Base-by-base conservation (phyloP, 176 grass and related monocot species). In the Paspalum vaginatum region DNA sequence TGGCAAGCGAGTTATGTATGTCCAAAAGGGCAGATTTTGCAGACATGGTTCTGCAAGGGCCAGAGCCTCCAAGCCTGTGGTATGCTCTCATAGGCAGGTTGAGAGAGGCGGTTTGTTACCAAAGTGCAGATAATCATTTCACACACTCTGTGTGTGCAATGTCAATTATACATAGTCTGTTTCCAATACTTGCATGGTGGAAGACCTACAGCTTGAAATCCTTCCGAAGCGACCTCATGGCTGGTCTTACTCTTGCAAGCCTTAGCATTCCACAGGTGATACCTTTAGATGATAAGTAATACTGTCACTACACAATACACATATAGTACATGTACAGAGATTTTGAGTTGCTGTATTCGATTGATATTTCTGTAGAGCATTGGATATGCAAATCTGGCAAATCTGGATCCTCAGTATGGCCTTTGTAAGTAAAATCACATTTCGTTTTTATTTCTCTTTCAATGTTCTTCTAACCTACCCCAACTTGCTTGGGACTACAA, bases 1-100 rank as follows among this genome's bases (percentile, higher is more conserved):
- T 86, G 83, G 64, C 48, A 78, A 63, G 62, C 51, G 50, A 83
- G 20, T 22, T 55, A 20, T 50, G 10, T 55, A 40, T 72, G n/a
- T 50, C 61, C 46, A 20, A 17, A 21, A 62, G 60, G 61, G 54
- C 71, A 50, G 84, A 53, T 54, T 74, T 75, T 91, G 74, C 67
- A 83, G 69, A 61, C 39, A 22, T 91, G 22, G 77, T 91, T 15
- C 46, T 94, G 37, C 79, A 87, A 60, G 18, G 60, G 12, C 76
- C 86, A 42, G 70, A 88, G 14, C 83, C 86, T 10, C 92, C 86
- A 48, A 75, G 83, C 24, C 52, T 76, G 13, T 89, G 80, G 92
- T 48, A 79, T 51, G 65, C 85, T 10, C 58, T 91, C 18, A 68
- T 76, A 6, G 60, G 68, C 49, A 82, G 43, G 16, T 59, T 82